Conservation (phyloP, 257 asterid species). For the Jaltomata sinuosa region DNA sequence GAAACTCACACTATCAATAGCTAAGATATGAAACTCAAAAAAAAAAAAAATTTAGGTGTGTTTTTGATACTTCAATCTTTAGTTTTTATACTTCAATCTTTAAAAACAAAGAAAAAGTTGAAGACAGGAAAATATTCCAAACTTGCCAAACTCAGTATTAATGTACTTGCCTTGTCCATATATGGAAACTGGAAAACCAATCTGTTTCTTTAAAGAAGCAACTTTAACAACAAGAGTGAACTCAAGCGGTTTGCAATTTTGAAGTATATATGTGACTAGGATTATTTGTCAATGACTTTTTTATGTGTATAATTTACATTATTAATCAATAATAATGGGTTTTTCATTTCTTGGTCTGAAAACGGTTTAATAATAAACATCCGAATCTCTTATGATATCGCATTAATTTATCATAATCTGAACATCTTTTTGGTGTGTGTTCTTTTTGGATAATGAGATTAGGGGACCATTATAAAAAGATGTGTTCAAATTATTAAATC, state of each 20-base stretch:
- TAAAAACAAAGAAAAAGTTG: not conserved
- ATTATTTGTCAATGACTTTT: not conserved
- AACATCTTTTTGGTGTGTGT: not conserved
- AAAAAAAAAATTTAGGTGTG: too few species aligned
- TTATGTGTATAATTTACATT: not conserved
- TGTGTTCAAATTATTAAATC: not conserved
- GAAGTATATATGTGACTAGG: not conserved
- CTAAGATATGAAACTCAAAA: too few species aligned
- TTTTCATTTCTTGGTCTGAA: not conserved
- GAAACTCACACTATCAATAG: too few species aligned
- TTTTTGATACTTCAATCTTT: too few species aligned
- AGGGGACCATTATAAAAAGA: not conserved
- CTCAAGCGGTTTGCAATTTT: not conserved
- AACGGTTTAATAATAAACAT: not conserved
- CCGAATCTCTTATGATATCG: not conserved
- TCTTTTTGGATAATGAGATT: not conserved
- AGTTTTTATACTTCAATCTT: too few species aligned
- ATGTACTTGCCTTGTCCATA: not conserved
- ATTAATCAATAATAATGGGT: not conserved
- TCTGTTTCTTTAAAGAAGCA: not conserved
- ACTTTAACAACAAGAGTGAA: not conserved
- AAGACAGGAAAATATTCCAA: slow-evolving; percentile 8
- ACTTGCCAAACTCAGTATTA: not conserved
- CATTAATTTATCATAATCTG: not conserved
- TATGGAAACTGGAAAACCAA: not conserved